Evolutionary conservation across 2,329 filamentous ascomycete species (phyloP).

Genomic region (Torrubiella hemipterigena): DNA sequence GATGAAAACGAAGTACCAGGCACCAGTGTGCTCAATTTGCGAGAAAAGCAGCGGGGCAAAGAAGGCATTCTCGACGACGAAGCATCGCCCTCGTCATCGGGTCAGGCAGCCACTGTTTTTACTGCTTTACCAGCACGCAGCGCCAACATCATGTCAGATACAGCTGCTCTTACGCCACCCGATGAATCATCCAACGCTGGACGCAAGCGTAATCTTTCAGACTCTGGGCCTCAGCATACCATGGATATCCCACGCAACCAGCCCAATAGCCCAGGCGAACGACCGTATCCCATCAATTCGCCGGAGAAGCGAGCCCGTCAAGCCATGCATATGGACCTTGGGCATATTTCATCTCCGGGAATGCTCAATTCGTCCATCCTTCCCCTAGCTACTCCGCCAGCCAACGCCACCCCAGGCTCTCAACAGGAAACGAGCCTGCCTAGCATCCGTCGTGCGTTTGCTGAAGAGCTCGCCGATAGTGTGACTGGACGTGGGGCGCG

Average conservation of each 20-base stretch:
- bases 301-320: slow-evolving; percentile 5
- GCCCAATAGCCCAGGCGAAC: neutral
- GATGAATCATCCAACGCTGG: slow-evolving; percentile 34
- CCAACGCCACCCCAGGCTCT: neutral
- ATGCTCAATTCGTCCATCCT: slow-evolving; percentile 18
- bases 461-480: slow-evolving; percentile 28
- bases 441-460: neutral
- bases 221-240: slow-evolving; percentile 7
- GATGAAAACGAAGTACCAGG: slow-evolving; percentile 38
- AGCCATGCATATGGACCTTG: neutral
- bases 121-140: neutral
- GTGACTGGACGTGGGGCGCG: slow-evolving; percentile 25
- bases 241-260: slow-evolving; percentile 8
- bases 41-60: slow-evolving; percentile 15
- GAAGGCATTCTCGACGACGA: slow-evolving; percentile 2
- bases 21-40: slow-evolving; percentile 32
- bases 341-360: neutral
- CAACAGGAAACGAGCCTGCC: neutral
- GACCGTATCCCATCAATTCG: neutral
- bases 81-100: slow-evolving; percentile 9
- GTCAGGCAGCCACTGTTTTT: slow-evolving; percentile 7
- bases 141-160: slow-evolving; percentile 7
- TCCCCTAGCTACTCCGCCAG: slow-evolving; percentile 2
- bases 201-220: slow-evolving; percentile 28
- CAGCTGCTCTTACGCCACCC: slow-evolving; percentile 40